These are phyloP conservation scores for Kazachstania sp. DNA, from an alignment of 1,139 yeast genomes.

Conservation along the genomic window DNA sequence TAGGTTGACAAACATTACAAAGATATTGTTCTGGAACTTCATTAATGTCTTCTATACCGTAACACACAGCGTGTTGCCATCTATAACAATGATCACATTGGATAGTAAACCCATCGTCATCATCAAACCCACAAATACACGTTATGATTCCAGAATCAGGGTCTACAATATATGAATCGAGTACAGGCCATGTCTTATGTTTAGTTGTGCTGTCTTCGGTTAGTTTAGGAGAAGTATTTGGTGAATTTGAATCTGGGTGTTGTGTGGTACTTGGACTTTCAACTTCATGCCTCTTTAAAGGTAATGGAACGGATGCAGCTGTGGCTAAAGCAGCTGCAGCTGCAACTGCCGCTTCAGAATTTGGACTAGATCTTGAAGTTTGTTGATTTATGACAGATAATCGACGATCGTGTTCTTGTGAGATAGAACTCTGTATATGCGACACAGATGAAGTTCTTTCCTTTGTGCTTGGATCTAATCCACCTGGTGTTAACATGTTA, in stretches of 20 bases:
- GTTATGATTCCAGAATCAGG: slow-evolving; percentile 82
- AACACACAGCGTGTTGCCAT: slow-evolving; percentile 92
- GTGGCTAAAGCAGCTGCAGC: slow-evolving; percentile 30
- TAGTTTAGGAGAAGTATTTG: background rate
- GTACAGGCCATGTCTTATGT: slow-evolving; percentile 21
- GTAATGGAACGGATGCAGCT: slow-evolving; percentile 27
- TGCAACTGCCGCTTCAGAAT: slow-evolving; percentile 13
- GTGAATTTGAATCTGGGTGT: slow-evolving; percentile 1
- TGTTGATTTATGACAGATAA: background rate
- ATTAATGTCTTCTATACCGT: slow-evolving; percentile 62
- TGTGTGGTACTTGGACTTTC: slow-evolving; percentile 11
- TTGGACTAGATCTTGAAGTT: background rate
- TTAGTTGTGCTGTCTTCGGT: background rate
- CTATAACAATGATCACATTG: slow-evolving; percentile 88
- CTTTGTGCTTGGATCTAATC: no score
- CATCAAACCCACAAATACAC: slow-evolving; percentile 80
- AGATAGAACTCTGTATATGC: background rate
- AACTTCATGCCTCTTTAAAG: slow-evolving; percentile 12
- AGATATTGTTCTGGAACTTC: slow-evolving; percentile 78
- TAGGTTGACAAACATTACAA: slow-evolving; percentile 71
- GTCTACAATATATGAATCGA: slow-evolving; percentile 49
- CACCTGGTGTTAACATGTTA: no score
- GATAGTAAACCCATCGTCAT: slow-evolving; percentile 91
- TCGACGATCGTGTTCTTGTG: background rate
- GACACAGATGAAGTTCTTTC: no score